Evolutionary conservation across 225 moss, liverwort and hornwort species (phyloP).

Genomic region (Pleurozium schreberi): DNA sequence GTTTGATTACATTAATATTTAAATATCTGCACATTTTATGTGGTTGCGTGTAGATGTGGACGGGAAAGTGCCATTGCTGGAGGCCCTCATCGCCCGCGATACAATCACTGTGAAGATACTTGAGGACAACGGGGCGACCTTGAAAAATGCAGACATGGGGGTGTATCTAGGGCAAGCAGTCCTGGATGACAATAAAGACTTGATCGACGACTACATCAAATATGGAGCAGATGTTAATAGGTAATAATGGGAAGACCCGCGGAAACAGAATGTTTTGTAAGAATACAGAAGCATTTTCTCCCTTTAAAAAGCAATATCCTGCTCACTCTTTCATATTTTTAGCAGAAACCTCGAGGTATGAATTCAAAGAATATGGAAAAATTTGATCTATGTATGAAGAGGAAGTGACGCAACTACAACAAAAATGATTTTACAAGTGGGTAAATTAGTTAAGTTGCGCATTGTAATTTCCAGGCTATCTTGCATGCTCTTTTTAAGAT

Average conservation of each 20-base stretch:
- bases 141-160: slow-evolving; percentile 47
- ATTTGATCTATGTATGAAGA: background rate
- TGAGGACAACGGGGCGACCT: slow-evolving; percentile 49
- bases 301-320: background rate
- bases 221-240: slow-evolving; percentile 64
- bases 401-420: background rate
- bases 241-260: background rate
- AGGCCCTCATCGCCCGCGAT: slow-evolving; percentile 47
- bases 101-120: slow-evolving; percentile 30
- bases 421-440: background rate
- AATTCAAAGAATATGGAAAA: background rate
- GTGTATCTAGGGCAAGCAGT: slow-evolving; percentile 42
- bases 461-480: background rate
- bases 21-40: background rate
- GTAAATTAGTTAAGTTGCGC: background rate
- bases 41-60: slow-evolving; percentile 44
- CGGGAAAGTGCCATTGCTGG: slow-evolving; percentile 56
- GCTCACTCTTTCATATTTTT: background rate
- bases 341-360: background rate
- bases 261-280: background rate
- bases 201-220: slow-evolving; percentile 50
- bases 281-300: background rate
- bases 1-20: background rate
- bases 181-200: slow-evolving; percentile 22
- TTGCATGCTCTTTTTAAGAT: background rate